Evolutionary conservation across 345 rosid species (phyloP), one percentile per base, ranked within the genome.

Genomic region (Salix suchowensis): DNA sequence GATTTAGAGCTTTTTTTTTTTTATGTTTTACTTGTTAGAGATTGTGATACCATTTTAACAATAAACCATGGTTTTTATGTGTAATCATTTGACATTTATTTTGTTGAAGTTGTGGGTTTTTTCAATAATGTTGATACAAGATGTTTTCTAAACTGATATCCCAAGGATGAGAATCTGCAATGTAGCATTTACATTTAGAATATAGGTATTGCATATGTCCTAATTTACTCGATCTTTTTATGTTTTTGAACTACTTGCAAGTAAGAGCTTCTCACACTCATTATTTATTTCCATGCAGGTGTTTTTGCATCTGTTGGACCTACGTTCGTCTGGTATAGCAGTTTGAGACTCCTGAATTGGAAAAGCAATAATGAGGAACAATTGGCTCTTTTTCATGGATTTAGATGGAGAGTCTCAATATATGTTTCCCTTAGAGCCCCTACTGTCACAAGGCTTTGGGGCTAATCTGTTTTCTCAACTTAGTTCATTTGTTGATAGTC

Each of bases 301-400:
- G 5, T 26, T 60, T 68, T 26, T 16, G 62, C 9, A 54, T 48
- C 52, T 40, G 73, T 37, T 1, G 9, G 58, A 15, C 36, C 26
- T 72, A 66, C 73, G 40, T 60, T 40, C 24, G 23, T 58, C 44
- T 2, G 34, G 6, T 18, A 12, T 46, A n/a, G 72, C 70, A 70
- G 50, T 30, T 70, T 34, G 61, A 75, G 75, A 18, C 76, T 75
- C 28, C 76, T 77, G 83, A 69, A 71, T 74, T 54, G 28, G 58
- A 65, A 37, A 32, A 32, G 23, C n/a, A 7, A 18, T 58, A 44
- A 89, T 89, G 94, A 2, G 83, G 79, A 82, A 84, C 70, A 71
- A 68, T 83, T 82, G 87, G 89, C 68, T 79, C 39, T 81, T 76
- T 75, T 83, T 84, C 68, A 83, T 80, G 86, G 89, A 89, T 86